phyloP scores from a whole-genome alignment of 1,139 yeast species.

The Candida albicans region DNA sequence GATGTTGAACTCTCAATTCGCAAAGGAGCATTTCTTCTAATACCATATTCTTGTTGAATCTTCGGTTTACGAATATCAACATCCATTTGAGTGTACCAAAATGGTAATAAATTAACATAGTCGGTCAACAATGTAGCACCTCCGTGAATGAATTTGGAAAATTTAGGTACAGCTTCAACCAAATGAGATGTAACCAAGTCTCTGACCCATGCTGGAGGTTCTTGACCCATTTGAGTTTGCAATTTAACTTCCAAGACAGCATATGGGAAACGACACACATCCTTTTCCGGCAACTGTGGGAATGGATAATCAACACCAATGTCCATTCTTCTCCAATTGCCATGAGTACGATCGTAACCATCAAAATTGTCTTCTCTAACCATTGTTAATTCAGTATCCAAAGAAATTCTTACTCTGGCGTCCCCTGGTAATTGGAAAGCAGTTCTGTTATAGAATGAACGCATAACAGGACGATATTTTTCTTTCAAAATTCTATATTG shows the following conservation, averaged over 20 bases:
- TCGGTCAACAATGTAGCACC: constrained; percentile 86
- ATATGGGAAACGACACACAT: constrained; percentile 90
- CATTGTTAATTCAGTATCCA: constrained; percentile 94
- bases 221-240: constrained; percentile 97
- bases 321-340: constrained; percentile 97
- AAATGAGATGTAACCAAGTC: constrained; percentile 88
- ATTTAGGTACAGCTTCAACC: constrained; percentile 97
- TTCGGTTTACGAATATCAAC: constrained; percentile 92
- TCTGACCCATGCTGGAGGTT: constrained; percentile 96
- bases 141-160: constrained; percentile 95
- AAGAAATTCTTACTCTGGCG: constrained; percentile 96
- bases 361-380: constrained; percentile 97
- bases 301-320: constrained; percentile 98
- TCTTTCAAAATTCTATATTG: constrained; percentile 86
- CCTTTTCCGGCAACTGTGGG: constrained; percentile 76
- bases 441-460: constrained; percentile 96
- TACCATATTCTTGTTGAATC: constrained; percentile 63
- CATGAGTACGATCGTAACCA: constrained; percentile 83
- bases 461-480: constrained; percentile 86
- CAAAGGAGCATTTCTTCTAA: constrained; percentile 26
- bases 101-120: constrained; percentile 79
- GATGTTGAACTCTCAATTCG: constrained; percentile 37
- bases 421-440: constrained; percentile 99
- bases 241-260: constrained; percentile 96
- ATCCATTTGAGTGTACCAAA: constrained; percentile 98